These are phyloP conservation scores for Diversispora epigaea DNA, from an alignment of 192 early-diverging fungal species.

Conservation along the genomic window DNA sequence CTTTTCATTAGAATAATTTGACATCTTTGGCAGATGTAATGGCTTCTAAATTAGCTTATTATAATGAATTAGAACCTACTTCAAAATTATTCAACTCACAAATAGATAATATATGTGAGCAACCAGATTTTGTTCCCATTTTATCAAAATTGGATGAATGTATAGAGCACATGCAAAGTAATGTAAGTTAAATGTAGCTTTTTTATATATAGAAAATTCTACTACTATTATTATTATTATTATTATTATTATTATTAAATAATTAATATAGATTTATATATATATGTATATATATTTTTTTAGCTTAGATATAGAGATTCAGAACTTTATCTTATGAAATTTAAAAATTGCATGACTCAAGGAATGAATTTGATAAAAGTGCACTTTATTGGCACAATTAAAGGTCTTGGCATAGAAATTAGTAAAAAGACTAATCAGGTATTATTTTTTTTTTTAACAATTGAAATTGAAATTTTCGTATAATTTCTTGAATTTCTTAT, in stretches of 20 bases:
- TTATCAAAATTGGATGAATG: constrained; percentile 77
- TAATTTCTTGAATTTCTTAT: neutral
- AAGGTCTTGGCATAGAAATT: constrained; percentile 61
- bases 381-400: constrained; percentile 72
- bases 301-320: constrained; percentile 79
- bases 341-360: constrained; percentile 92
- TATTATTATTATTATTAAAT: no score
- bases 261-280: no score
- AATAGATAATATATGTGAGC: constrained; percentile 79
- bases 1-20: constrained; percentile 51
- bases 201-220: neutral
- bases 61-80: constrained; percentile 82
- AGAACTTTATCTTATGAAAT: constrained; percentile 91
- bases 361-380: constrained; percentile 93
- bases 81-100: constrained; percentile 76
- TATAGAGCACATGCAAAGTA: constrained; percentile 68
- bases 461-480: neutral
- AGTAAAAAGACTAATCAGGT: constrained; percentile 54
- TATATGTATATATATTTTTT: no score
- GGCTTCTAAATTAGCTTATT: constrained; percentile 63
- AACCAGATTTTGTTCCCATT: constrained; percentile 77
- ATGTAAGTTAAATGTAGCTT: constrained; percentile 50
- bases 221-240: no score
- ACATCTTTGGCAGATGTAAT: constrained; percentile 59
- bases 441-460: neutral